Evolutionary conservation across 1,284 basidiomycete species (phyloP).

Genomic region (Vanrija sp.): DNA sequence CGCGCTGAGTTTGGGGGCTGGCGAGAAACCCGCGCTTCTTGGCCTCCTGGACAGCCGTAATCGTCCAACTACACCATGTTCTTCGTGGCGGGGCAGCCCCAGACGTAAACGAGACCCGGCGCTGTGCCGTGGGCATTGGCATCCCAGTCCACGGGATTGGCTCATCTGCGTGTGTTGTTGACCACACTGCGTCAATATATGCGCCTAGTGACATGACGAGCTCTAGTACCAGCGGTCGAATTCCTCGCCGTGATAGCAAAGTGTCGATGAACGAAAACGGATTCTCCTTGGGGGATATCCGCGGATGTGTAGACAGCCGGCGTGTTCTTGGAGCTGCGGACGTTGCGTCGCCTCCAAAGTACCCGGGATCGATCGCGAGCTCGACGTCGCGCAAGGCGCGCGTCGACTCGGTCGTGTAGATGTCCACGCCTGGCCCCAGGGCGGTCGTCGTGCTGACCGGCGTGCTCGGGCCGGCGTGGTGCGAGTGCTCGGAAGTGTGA

Average conservation of each 20-base stretch:
- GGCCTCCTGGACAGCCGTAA: slow-evolving; percentile 39
- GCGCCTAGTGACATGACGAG: slow-evolving; percentile 41
- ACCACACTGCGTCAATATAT: slow-evolving; percentile 43
- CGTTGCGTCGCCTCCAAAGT: slow-evolving; percentile 10
- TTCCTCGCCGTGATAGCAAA: slow-evolving; percentile 32
- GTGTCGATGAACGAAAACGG: slow-evolving; percentile 34
- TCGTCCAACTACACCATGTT: slow-evolving; percentile 32
- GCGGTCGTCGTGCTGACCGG: background rate
- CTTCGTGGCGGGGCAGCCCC: background rate
- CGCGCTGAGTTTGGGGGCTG: slow-evolving; percentile 17
- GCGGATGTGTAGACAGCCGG: slow-evolving; percentile 30
- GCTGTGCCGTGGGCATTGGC: background rate
- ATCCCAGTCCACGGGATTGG: slow-evolving; percentile 17
- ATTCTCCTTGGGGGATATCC: slow-evolving; percentile 33
- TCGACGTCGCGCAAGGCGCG: slow-evolving; percentile 39
- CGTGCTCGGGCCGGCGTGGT: background rate
- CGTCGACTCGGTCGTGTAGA: slow-evolving; percentile 40
- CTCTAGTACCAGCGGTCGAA: slow-evolving; percentile 42
- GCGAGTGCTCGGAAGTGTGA: background rate
- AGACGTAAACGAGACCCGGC: background rate
- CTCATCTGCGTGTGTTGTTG: slow-evolving; percentile 17
- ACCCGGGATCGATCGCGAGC: slow-evolving; percentile 37
- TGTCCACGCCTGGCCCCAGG: slow-evolving; percentile 13
- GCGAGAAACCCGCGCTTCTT: slow-evolving; percentile 26
- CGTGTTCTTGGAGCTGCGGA: slow-evolving; percentile 1